Percentiles rank a stretch among this genome's conserved stretches.
These are phyloP conservation scores for Macadamia integrifolia DNA, from an alignment of 164 flowering plant genomes.

Conservation along the genomic window DNA sequence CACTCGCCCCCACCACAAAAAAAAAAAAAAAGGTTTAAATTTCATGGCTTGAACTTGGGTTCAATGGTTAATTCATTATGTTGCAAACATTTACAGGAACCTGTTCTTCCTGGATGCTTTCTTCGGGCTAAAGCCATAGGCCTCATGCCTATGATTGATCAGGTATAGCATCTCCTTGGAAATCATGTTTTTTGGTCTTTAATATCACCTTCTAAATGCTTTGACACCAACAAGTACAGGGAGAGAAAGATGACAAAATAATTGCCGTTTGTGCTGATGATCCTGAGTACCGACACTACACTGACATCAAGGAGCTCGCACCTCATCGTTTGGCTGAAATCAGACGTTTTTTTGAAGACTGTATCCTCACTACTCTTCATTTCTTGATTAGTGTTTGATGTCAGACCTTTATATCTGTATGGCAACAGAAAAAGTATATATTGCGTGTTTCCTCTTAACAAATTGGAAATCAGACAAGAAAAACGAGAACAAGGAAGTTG, in stretches of 20 bases:
- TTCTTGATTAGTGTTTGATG: too few species aligned
- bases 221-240: conserved; percentile 25
- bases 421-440: neutral
- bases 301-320: conserved; percentile 77
- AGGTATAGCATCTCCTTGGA: conserved; percentile 25
- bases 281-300: conserved; percentile 76
- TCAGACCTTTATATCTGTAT: neutral
- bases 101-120: conserved; percentile 78
- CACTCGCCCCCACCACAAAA: too few species aligned
- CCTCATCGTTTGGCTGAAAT: conserved; percentile 86
- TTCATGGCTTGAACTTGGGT: neutral
- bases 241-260: conserved; percentile 87
- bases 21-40: too few species aligned
- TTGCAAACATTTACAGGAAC: conserved; percentile 43
- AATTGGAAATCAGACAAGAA: conserved; percentile 44
- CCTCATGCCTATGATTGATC: conserved; percentile 90
- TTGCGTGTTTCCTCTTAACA: neutral
- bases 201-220: neutral
- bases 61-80: conserved; percentile 3
- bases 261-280: conserved; percentile 89
- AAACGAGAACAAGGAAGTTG: conserved; percentile 79
- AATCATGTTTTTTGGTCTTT: neutral
- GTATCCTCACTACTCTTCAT: conserved; percentile 41
- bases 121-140: conserved; percentile 84
- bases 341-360: conserved; percentile 81